phyloP scores from a whole-genome alignment of 441 rosid species.

The Bruguiera hainesii region DNA sequence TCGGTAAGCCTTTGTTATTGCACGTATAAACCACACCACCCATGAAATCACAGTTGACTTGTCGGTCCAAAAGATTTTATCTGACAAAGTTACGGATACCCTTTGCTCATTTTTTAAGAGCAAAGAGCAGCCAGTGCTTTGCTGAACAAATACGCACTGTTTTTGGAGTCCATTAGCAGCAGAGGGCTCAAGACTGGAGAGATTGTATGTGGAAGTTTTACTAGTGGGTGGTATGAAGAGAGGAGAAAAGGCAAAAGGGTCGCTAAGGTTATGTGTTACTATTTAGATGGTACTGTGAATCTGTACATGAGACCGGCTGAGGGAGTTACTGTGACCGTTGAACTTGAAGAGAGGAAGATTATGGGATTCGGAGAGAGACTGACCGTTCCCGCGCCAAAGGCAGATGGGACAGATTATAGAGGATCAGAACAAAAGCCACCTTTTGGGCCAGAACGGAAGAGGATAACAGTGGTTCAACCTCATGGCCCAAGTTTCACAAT shows the following conservation, averaged over 20 bases:
- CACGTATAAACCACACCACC: constrained; percentile 22
- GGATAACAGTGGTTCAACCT: constrained; percentile 17
- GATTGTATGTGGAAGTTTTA: constrained; percentile 17
- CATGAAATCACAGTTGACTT: constrained; percentile 34
- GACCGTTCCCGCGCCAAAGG: constrained; percentile 34
- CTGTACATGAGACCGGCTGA: constrained; percentile 41
- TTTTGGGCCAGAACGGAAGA: constrained; percentile 22
- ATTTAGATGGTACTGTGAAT: constrained; percentile 33
- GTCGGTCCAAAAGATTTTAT: constrained; percentile 8
- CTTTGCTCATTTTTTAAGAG: constrained; percentile 24
- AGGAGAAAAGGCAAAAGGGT: constrained; percentile 19
- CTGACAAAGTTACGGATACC: constrained; percentile 32
- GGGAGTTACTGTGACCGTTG: constrained; percentile 32
- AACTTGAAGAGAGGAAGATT: constrained; percentile 37
- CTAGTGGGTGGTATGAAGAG: constrained; percentile 37
- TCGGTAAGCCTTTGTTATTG: constrained; percentile 31
- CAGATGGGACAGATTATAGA: constrained; percentile 41
- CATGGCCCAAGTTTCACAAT: constrained; percentile 31
- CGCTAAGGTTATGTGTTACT: constrained; percentile 30
- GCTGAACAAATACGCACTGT: constrained; percentile 21
- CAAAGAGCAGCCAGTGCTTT: constrained; percentile 16
- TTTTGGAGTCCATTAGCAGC: constrained; percentile 24
- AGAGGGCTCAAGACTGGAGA: constrained; percentile 30
- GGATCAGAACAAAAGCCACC: constrained; percentile 20
- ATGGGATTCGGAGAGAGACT: constrained; percentile 21